These are phyloP conservation scores for Hypholoma fasciculare DNA, from an alignment of 768 basidiomycete species.

Conservation along the genomic window DNA sequence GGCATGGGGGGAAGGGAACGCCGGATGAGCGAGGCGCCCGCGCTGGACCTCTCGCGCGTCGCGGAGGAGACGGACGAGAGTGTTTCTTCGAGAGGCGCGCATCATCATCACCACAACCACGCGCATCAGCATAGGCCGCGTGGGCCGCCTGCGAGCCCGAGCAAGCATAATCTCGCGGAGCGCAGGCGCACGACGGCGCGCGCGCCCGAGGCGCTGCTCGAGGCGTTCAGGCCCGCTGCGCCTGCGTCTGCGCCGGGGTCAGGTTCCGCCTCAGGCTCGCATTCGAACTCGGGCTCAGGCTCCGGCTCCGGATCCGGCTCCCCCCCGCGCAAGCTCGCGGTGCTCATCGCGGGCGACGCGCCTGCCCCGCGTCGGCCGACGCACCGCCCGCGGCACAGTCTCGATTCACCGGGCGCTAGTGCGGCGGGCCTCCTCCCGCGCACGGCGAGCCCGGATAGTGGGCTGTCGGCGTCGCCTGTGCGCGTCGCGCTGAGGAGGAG, in stretches of 20 bases:
- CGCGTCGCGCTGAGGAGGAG: slow-evolving; percentile 56
- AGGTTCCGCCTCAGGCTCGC: not conserved
- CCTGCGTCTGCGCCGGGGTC: slow-evolving; percentile 8
- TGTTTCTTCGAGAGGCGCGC: slow-evolving; percentile 33
- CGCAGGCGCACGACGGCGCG: slow-evolving; percentile 29
- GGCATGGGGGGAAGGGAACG: slow-evolving; percentile 45
- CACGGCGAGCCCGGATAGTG: slow-evolving; percentile 61
- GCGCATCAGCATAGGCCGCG: not conserved
- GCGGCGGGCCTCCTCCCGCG: slow-evolving; percentile 42
- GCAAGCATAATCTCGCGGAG: slow-evolving; percentile 15
- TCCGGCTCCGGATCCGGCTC: slow-evolving; percentile 29
- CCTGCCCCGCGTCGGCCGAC: slow-evolving; percentile 49
- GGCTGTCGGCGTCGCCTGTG: slow-evolving; percentile 30
- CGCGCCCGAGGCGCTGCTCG: slow-evolving; percentile 75
- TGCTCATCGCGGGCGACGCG: slow-evolving; percentile 46
- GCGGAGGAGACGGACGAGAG: slow-evolving; percentile 72
- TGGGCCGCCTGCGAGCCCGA: slow-evolving; percentile 15
- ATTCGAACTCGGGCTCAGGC: slow-evolving; percentile 18
- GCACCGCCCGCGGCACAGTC: slow-evolving; percentile 64
- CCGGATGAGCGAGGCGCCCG: slow-evolving; percentile 60
- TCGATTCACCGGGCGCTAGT: slow-evolving; percentile 44
- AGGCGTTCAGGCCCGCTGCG: slow-evolving; percentile 38
- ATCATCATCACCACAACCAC: slow-evolving; percentile 4
- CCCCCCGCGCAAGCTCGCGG: slow-evolving; percentile 57
- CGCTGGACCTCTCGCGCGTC: slow-evolving; percentile 64